Conservation (phyloP, 371 early-diverging fungal genomes). For the Conidiobolus incongruus region DNA sequence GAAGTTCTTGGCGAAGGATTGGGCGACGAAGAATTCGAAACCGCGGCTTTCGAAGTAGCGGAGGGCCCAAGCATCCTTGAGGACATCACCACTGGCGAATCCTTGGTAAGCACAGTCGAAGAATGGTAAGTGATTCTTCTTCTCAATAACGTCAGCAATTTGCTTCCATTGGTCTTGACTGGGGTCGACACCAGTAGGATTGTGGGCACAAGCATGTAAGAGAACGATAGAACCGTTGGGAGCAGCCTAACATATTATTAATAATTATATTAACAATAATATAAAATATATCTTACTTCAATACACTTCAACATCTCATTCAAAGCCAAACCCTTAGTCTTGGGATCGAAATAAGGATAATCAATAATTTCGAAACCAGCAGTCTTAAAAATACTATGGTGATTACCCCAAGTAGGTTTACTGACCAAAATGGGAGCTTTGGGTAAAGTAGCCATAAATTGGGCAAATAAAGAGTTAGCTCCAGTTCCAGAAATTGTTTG, state of each 20-base stretch:
- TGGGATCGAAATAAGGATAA: slow-evolving; percentile 75
- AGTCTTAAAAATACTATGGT: slow-evolving; percentile 61
- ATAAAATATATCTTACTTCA: slow-evolving; percentile 10
- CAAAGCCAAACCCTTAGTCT: slow-evolving; percentile 50
- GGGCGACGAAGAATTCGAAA: slow-evolving; percentile 69
- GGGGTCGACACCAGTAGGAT: slow-evolving; percentile 94
- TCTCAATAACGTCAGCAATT: slow-evolving; percentile 56
- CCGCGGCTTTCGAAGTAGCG: slow-evolving; percentile 78
- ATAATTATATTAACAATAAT: too few species aligned
- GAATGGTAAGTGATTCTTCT: slow-evolving; percentile 64
- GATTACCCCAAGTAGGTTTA: slow-evolving; percentile 97
- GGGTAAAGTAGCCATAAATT: slow-evolving; percentile 50
- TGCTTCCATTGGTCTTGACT: slow-evolving; percentile 75
- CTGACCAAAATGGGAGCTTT: slow-evolving; percentile 56
- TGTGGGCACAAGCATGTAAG: slow-evolving; percentile 83
- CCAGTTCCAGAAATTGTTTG: slow-evolving; percentile 96
- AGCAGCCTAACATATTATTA: slow-evolving; percentile 22
- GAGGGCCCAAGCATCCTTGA: slow-evolving; percentile 74
- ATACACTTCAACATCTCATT: slow-evolving; percentile 44
- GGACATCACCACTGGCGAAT: slow-evolving; percentile 81
- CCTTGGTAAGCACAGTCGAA: slow-evolving; percentile 97
- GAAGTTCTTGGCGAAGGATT: slow-evolving; percentile 92
- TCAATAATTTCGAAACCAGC: slow-evolving; percentile 62
- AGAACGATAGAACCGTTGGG: slow-evolving; percentile 54
- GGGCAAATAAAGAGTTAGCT: slow-evolving; percentile 67